Evolutionary conservation across 2,329 filamentous ascomycete species (phyloP).

Genomic region (Alternaria alternata): DNA sequence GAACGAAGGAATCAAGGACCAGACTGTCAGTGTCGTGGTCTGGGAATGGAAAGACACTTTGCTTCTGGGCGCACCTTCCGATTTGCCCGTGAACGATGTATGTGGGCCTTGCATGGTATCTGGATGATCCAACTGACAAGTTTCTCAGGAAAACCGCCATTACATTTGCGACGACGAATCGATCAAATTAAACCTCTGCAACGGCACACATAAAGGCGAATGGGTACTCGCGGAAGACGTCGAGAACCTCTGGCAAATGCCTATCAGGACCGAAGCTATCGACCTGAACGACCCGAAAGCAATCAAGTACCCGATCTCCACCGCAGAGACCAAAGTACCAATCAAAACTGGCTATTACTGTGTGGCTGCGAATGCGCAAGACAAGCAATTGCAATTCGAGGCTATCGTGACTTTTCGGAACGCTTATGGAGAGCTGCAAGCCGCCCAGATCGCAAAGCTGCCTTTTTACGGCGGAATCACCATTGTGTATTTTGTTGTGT

Average conservation of each 20-base stretch:
- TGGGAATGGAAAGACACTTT: slow-evolving; percentile 93
- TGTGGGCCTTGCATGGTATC: slow-evolving; percentile 14
- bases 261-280: slow-evolving; percentile 81
- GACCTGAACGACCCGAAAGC: slow-evolving; percentile 78
- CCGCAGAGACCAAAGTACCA: slow-evolving; percentile 34
- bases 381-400: slow-evolving; percentile 71
- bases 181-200: slow-evolving; percentile 75
- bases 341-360: slow-evolving; percentile 94
- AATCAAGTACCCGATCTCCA: slow-evolving; percentile 80
- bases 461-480: slow-evolving; percentile 96
- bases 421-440: slow-evolving; percentile 93
- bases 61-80: slow-evolving; percentile 72
- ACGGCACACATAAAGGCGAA: slow-evolving; percentile 77
- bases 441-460: slow-evolving; percentile 94
- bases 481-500: slow-evolving; percentile 89
- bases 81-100: slow-evolving; percentile 39
- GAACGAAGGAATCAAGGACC: slow-evolving; percentile 70
- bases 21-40: slow-evolving; percentile 82
- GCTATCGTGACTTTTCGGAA: slow-evolving; percentile 93
- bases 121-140: slow-evolving; percentile 29
- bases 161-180: slow-evolving; percentile 80
- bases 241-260: slow-evolving; percentile 71
- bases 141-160: slow-evolving; percentile 57
- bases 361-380: slow-evolving; percentile 78
- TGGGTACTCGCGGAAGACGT: slow-evolving; percentile 84